Evolutionary conservation across 306 rosid species (phyloP).

Genomic region (Alnus glutinosa): DNA sequence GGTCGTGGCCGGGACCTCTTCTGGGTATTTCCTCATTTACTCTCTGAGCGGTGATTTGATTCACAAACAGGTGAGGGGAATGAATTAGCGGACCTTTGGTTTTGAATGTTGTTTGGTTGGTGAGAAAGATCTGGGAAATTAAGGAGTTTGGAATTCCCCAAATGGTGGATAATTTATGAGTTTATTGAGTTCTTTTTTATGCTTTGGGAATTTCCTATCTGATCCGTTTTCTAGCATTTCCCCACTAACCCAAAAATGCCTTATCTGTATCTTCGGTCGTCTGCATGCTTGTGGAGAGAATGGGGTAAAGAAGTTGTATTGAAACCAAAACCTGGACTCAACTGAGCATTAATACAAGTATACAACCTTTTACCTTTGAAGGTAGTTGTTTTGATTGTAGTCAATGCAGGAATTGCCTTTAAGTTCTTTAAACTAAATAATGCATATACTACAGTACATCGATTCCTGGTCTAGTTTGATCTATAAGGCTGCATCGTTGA

Average conservation of each 20-base stretch:
- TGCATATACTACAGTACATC: background rate
- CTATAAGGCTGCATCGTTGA: no score
- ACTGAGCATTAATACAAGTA: background rate
- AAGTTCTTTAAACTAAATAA: no score
- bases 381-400: background rate
- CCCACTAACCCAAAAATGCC: background rate
- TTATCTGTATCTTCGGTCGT: background rate
- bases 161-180: background rate
- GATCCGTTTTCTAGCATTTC: background rate
- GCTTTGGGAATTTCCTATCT: no score
- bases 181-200: background rate
- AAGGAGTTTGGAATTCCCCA: no score
- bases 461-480: background rate
- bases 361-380: background rate
- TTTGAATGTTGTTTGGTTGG: conserved; percentile 10
- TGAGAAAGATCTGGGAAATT: background rate
- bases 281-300: background rate
- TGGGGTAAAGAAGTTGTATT: no score
- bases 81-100: background rate
- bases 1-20: conserved; percentile 78
- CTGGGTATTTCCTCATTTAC: conserved; percentile 69
- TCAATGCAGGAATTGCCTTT: background rate
- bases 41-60: conserved; percentile 69
- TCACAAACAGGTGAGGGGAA: conserved; percentile 85
- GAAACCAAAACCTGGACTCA: background rate